These are phyloP conservation scores for Raphidocelis subcapitata DNA, from an alignment of 139 green algal species.

Conservation along the genomic window DNA sequence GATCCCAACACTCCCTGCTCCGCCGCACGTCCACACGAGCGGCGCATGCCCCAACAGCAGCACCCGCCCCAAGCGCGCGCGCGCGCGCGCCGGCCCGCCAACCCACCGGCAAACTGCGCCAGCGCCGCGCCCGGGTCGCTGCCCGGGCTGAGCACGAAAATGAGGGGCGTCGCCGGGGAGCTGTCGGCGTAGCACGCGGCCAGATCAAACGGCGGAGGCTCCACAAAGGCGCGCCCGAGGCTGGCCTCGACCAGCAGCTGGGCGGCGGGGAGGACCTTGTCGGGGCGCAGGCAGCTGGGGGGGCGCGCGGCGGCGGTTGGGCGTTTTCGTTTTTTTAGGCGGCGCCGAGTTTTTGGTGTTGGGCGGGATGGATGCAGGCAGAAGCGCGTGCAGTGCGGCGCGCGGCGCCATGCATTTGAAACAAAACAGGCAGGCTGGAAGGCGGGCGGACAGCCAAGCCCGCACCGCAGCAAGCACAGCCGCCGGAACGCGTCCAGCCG, in stretches of 20 bases:
- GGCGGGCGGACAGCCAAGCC: no score
- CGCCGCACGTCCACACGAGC: no score
- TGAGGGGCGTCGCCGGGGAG: slow-evolving; percentile 60
- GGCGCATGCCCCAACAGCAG: no score
- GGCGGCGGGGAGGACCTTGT: slow-evolving; percentile 73
- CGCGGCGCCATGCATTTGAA: no score
- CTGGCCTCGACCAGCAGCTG: slow-evolving; percentile 41
- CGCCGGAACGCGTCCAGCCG: slow-evolving; percentile 26
- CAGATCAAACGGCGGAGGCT: slow-evolving; percentile 67
- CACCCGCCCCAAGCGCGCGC: no score
- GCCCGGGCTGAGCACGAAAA: slow-evolving; percentile 74
- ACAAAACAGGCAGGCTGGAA: no score
- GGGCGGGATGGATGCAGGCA: no score
- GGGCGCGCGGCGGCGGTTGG: not conserved
- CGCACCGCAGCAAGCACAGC: slow-evolving; percentile 23
- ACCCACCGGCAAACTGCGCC: slow-evolving; percentile 61
- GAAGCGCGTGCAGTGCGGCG: no score
- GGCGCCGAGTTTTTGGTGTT: no score
- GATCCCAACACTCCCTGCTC: no score
- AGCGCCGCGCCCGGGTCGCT: slow-evolving; percentile 74
- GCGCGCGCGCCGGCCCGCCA: no score
- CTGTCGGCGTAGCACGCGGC: slow-evolving; percentile 73
- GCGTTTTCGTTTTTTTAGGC: no score
- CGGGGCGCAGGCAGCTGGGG: slow-evolving; percentile 57
- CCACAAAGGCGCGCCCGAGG: slow-evolving; percentile 55